These are phyloP conservation scores for Elsinoe perseae DNA, from an alignment of 2,329 filamentous ascomycete species.

Conservation along the genomic window DNA sequence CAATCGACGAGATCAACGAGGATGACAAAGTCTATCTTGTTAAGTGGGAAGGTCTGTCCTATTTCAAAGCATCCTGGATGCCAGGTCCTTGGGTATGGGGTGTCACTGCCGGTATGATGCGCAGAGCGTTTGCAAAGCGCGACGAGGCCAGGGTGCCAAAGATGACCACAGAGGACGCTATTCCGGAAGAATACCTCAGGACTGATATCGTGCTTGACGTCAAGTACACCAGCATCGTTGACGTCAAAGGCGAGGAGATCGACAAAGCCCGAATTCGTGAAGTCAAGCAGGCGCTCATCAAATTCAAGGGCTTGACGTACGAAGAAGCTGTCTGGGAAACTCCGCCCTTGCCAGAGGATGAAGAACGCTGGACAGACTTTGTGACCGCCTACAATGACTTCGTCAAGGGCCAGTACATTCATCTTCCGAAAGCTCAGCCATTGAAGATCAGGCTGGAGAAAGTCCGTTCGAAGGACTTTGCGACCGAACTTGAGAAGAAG, in stretches of 20 bases:
- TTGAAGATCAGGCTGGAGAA: slow-evolving; percentile 61
- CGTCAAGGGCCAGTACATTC: slow-evolving; percentile 69
- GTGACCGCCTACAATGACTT: slow-evolving; percentile 78
- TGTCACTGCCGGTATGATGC: slow-evolving; percentile 54
- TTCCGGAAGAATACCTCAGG: slow-evolving; percentile 78
- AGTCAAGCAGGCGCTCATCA: slow-evolving; percentile 69
- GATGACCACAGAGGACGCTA: slow-evolving; percentile 65
- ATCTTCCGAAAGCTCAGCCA: slow-evolving; percentile 43
- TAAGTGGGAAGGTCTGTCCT: slow-evolving; percentile 76
- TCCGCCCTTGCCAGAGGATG: slow-evolving; percentile 59
- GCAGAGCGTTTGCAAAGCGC: slow-evolving; percentile 67
- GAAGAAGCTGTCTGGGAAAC: slow-evolving; percentile 87
- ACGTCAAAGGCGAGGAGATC: slow-evolving; percentile 55
- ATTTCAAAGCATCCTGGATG: slow-evolving; percentile 78
- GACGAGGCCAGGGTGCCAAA: slow-evolving; percentile 56
- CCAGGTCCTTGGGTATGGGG: slow-evolving; percentile 84
- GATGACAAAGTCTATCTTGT: slow-evolving; percentile 87
- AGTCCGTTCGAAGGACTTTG: slow-evolving; percentile 61
- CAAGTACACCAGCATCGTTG: slow-evolving; percentile 54
- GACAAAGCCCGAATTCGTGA: slow-evolving; percentile 65
- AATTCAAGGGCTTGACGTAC: slow-evolving; percentile 87
- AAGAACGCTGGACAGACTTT: slow-evolving; percentile 70
- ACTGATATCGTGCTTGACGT: slow-evolving; percentile 86
- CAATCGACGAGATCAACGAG: slow-evolving; percentile 53
- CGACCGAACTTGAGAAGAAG: slow-evolving; percentile 56